A percentile compares a stretch with the other conserved stretches of the same genome.
Conservation (phyloP, 345 rosid genomes). For the Gossypium rotundifolium region DNA sequence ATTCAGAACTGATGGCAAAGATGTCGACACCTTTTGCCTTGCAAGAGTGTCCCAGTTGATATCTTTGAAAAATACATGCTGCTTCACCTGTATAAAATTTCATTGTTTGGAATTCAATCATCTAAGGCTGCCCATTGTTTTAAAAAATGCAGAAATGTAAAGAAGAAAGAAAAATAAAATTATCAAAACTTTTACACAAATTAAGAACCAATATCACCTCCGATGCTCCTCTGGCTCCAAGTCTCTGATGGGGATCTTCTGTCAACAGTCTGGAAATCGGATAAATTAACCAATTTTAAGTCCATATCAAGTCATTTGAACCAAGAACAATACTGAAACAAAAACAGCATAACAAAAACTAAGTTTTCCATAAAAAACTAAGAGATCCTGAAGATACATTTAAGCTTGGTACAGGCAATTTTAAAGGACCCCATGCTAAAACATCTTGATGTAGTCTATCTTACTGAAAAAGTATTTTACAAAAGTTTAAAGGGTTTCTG, state of each 20-base stretch:
- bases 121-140: not conserved
- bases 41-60: conserved; percentile 88
- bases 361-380: too few species aligned
- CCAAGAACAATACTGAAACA: not conserved
- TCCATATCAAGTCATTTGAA: not conserved
- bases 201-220: conserved; percentile 50
- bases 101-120: conserved; percentile 12
- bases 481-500: not conserved
- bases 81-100: conserved; percentile 62
- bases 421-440: not conserved
- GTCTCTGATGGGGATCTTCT: conserved; percentile 97
- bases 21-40: conserved; percentile 70
- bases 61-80: conserved; percentile 85
- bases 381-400: not conserved
- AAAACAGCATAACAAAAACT: not conserved
- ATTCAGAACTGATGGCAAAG: conserved; percentile 1
- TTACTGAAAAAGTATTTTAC: not conserved
- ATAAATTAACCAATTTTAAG: not conserved
- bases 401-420: not conserved
- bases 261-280: conserved; percentile 66
- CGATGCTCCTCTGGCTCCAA: conserved; percentile 90
- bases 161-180: not conserved
- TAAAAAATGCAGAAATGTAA: not conserved
- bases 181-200: not conserved
- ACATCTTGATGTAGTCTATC: conserved; percentile 1